Conservation (phyloP, 768 basidiomycete genomes). For the Russula ochroleuca region DNA sequence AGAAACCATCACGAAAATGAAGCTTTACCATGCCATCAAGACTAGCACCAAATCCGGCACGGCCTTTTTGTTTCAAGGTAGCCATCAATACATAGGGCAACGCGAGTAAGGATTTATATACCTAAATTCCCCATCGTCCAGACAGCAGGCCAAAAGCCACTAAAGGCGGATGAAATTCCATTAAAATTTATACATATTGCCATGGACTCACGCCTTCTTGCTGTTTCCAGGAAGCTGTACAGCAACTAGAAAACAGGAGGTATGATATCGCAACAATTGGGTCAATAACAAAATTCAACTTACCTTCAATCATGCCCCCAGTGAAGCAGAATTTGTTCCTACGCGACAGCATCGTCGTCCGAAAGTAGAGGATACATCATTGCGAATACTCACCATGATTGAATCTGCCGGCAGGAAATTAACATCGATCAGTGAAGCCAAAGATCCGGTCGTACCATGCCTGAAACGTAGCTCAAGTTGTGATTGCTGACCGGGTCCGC, state of each 20-base stretch:
- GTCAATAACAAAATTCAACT: background rate
- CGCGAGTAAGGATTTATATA: constrained; percentile 29
- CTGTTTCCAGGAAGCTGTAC: constrained; percentile 26
- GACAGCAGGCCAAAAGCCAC: constrained; percentile 48
- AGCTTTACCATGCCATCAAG: constrained; percentile 71
- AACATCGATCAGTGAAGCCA: background rate
- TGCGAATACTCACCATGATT: constrained; percentile 33
- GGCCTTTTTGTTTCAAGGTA: constrained; percentile 40
- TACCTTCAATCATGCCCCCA: constrained; percentile 60
- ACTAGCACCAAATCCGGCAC: constrained; percentile 84
- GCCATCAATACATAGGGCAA: background rate
- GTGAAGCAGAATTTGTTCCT: constrained; percentile 79
- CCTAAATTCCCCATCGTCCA: constrained; percentile 71
- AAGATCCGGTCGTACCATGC: constrained; percentile 34
- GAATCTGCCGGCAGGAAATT: constrained; percentile 13
- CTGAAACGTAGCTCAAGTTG: constrained; percentile 42
- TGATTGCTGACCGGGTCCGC: constrained; percentile 40
- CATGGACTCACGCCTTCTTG: constrained; percentile 5
- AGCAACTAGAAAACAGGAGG: constrained; percentile 7
- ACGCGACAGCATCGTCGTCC: constrained; percentile 27
- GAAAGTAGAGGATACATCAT: background rate
- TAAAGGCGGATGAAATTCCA: constrained; percentile 30
- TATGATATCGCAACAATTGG: background rate
- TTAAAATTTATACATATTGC: constrained; percentile 12
- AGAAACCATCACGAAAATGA: constrained; percentile 2